Evolutionary conservation across 2,329 filamentous ascomycete species (phyloP), one percentile per base, ranked within the genome.

Genomic region (Aureobasidium sp.): DNA sequence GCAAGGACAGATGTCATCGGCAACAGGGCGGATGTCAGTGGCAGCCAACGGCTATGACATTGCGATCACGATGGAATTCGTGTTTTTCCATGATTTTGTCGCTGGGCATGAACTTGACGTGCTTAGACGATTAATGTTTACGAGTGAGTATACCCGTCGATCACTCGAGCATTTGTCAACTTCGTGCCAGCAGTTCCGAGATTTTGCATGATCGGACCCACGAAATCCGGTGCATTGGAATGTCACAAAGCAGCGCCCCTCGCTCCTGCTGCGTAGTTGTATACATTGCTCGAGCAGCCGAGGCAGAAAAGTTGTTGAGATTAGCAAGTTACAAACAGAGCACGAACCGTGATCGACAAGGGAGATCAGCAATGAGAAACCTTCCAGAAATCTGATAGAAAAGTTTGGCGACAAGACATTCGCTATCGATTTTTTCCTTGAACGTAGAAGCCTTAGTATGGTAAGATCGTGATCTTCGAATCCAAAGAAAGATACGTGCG

Each of bases 311-410:
- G 23, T 55, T 41, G 51, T 55, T 55, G 51, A 55, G 51, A 12
- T 55, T 42, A 32, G 51, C 51, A 32, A 32, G 51, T 55, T 55
- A 55, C 51, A 42, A 17, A 55, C 23, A 55, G 51, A 39, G 37
- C 23, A 53, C 50, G 23, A 53, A 53, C 36, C 12, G n/a, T 7
- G 50, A 53, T 55, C 37, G 51, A 42, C 36, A 55, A 37, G 34
- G 8, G 15, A 10, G 51, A 55, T 55, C 51, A 36, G 20, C 51
- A 29, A 26, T 20, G 37, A 29, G 37, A 29, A 32, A 32, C n/a
- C 12, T 42, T 55, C 51, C 37, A 55, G 51, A 55, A 55, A 55
- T 29, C 9, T 13, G 26, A 20, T 2, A 36, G 51, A 55, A 55
- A 37, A 27, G 51, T 42, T 55, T 9, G 15, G 20, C 37, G 37